Conservation (phyloP, 2,329 filamentous ascomycete genomes). For the Knoxdaviesia proteae region DNA sequence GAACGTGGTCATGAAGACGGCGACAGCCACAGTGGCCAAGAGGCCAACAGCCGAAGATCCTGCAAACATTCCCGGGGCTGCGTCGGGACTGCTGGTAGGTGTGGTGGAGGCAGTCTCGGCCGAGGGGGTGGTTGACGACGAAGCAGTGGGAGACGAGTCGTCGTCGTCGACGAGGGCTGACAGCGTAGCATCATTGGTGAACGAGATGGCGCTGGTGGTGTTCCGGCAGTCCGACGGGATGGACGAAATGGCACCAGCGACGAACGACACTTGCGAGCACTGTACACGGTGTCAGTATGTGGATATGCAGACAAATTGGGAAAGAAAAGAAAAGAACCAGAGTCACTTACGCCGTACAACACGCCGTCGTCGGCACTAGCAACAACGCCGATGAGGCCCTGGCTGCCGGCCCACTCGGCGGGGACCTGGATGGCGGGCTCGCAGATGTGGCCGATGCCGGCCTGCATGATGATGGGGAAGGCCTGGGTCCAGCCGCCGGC, state of each 20-base stretch:
- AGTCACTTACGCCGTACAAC: conserved; percentile 29
- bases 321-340: not conserved
- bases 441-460: conserved; percentile 32
- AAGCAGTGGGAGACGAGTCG: not conserved
- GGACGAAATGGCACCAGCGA: conserved; percentile 17
- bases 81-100: not conserved
- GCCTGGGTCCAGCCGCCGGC: conserved; percentile 31
- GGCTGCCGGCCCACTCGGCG: conserved; percentile 27
- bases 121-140: not conserved
- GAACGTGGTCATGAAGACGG: no score
- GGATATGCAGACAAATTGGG: not conserved
- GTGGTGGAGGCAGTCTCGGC: not conserved
- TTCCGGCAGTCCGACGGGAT: conserved; percentile 15
- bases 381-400: conserved; percentile 31
- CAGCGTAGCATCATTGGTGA: conserved; percentile 13
- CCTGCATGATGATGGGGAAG: conserved; percentile 31
- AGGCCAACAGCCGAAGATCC: no score
- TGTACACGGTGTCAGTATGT: conserved; percentile 9
- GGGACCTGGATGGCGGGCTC: conserved; percentile 26
- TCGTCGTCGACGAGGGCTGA: conserved; percentile 11
- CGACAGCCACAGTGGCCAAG: no score
- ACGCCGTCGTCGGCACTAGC: conserved; percentile 31
- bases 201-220: conserved; percentile 13
- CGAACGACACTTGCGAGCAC: conserved; percentile 35
- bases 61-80: not conserved